Conservation (phyloP, 768 basidiomycete species). For the Lanmaoa rubissima region DNA sequence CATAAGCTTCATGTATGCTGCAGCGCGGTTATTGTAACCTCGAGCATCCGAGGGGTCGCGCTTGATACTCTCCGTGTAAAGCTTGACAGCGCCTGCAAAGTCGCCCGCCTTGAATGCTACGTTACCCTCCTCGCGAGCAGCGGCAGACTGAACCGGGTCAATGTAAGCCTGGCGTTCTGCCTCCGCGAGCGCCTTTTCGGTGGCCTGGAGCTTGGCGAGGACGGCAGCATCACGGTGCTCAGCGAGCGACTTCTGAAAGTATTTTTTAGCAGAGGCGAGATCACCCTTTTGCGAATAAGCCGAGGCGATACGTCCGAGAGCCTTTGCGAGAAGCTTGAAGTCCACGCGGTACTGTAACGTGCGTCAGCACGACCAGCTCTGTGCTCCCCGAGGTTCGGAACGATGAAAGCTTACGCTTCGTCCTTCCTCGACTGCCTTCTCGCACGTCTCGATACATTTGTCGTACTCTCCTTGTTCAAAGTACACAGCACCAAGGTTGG, state of each 20-base stretch:
- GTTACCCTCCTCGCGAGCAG: slow-evolving; percentile 92
- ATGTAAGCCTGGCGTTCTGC: slow-evolving; percentile 81
- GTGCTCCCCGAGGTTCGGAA: neutral
- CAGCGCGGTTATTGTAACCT: slow-evolving; percentile 98
- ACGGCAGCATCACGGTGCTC: slow-evolving; percentile 96
- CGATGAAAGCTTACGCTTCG: slow-evolving; percentile 51
- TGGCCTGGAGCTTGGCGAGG: slow-evolving; percentile 83
- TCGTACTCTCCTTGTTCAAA: slow-evolving; percentile 93
- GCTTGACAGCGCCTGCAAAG: slow-evolving; percentile 88
- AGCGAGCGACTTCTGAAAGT: slow-evolving; percentile 88
- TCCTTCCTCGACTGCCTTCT: slow-evolving; percentile 97
- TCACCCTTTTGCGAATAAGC: slow-evolving; percentile 84
- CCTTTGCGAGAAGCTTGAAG: slow-evolving; percentile 94
- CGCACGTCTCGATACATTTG: slow-evolving; percentile 85
- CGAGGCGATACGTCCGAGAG: slow-evolving; percentile 84
- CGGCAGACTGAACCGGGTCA: slow-evolving; percentile 77
- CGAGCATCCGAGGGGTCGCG: slow-evolving; percentile 86
- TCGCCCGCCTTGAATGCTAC: slow-evolving; percentile 87
- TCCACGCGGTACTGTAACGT: slow-evolving; percentile 72
- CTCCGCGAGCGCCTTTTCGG: slow-evolving; percentile 77
- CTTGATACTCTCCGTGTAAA: slow-evolving; percentile 95
- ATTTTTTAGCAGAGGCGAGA: slow-evolving; percentile 76
- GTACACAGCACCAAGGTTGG: slow-evolving; percentile 87
- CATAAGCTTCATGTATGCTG: slow-evolving; percentile 92
- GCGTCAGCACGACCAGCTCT: neutral